These are phyloP conservation scores for Wickerhamomyces subpelliculosus DNA, from an alignment of 805 yeast genomes.

Conservation along the genomic window DNA sequence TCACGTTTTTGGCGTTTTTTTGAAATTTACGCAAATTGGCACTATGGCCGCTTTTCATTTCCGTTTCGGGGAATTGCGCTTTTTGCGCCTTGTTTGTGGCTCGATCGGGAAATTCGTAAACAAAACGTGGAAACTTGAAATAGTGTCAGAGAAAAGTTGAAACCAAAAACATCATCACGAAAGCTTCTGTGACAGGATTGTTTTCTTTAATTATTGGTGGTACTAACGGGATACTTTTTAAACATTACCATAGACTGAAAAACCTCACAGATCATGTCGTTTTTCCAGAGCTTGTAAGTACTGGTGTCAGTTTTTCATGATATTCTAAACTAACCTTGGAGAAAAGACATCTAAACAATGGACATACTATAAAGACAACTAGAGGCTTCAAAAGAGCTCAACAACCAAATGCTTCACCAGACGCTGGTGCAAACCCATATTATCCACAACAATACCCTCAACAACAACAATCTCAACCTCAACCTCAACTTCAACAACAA, in stretches of 20 bases:
- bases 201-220: too few relatives aligned
- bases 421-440: too few relatives aligned
- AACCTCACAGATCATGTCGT: slow-evolving; percentile 19
- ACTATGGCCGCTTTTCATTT: background rate
- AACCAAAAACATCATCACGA: slow-evolving; percentile 4
- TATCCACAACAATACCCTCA: too few relatives aligned
- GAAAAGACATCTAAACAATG: slow-evolving; percentile 33
- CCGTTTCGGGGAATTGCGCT: background rate
- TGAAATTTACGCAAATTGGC: too few relatives aligned
- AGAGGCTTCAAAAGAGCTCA: slow-evolving; percentile 36
- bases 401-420: slow-evolving; percentile 1
- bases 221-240: too few relatives aligned
- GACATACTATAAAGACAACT: slow-evolving; percentile 40
- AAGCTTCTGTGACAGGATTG: too few relatives aligned
- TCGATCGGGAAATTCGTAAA: slow-evolving; percentile 10
- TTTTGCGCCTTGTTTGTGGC: background rate
- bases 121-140: too few relatives aligned
- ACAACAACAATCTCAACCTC: background rate
- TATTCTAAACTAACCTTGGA: slow-evolving; percentile 2
- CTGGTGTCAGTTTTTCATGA: background rate
- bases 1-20: too few relatives aligned
- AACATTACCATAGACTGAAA: background rate
- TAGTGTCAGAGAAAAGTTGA: background rate
- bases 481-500: slow-evolving; percentile 9
- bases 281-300: slow-evolving; percentile 25